Evolutionary conservation across 2,329 filamentous ascomycete genomes (phyloP).

Genomic region (Botryosphaeria dothidea): DNA sequence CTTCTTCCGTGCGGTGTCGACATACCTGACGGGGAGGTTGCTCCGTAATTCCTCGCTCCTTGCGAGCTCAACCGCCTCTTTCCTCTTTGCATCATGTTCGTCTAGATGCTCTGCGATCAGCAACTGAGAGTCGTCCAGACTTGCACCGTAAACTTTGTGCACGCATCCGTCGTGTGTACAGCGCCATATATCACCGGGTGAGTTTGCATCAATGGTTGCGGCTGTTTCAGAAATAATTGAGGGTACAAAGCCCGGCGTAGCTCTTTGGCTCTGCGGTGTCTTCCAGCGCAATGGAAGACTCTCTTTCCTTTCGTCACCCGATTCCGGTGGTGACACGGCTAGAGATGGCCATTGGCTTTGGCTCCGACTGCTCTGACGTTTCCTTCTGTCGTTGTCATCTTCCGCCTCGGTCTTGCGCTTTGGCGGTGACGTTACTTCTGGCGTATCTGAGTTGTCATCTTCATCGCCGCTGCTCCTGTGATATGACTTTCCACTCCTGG

Average conservation of each 20-base stretch:
- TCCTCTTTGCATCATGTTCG: conserved; percentile 59
- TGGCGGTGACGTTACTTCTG: conserved; percentile 15
- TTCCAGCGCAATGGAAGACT: conserved; percentile 32
- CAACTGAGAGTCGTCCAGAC: conserved; percentile 55
- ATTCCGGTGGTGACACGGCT: neutral
- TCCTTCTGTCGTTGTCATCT: neutral
- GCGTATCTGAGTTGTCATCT: conserved; percentile 12
- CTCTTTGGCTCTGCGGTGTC: conserved; percentile 18
- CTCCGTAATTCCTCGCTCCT: conserved; percentile 52
- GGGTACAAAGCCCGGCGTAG: neutral
- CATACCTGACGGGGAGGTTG: conserved; percentile 43
- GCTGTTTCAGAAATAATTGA: conserved; percentile 21
- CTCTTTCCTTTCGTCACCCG: conserved; percentile 16
- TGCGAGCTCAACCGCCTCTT: conserved; percentile 53
- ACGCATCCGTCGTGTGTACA: conserved; percentile 66
- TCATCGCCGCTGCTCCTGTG: conserved; percentile 19
- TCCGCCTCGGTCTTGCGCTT: conserved; percentile 20
- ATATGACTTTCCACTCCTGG: conserved; percentile 18
- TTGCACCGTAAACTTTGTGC: conserved; percentile 65
- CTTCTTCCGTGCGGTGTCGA: conserved; percentile 3
- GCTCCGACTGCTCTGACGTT: conserved; percentile 1
- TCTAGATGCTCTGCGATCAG: conserved; percentile 63
- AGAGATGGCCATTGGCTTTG: neutral
- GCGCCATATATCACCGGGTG: conserved; percentile 64
- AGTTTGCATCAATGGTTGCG: conserved; percentile 40